These are phyloP conservation scores for Rubroshorea leprosula DNA, from an alignment of 345 rosid species.

Conservation along the genomic window DNA sequence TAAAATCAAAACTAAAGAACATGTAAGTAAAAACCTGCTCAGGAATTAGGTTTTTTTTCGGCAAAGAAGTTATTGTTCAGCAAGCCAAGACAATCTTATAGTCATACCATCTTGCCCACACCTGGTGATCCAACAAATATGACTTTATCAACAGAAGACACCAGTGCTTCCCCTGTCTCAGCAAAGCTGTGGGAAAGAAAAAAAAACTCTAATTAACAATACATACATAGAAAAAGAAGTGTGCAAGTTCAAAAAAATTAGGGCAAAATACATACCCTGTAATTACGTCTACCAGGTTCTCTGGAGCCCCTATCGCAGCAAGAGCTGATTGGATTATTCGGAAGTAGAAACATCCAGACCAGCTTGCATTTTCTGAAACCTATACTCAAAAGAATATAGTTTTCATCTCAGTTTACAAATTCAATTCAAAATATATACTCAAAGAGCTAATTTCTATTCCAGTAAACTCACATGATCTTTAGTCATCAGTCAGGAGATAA, in stretches of 20 bases:
- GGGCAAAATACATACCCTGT: conserved; percentile 57
- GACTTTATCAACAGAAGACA: conserved; percentile 85
- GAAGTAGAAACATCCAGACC: conserved; percentile 94
- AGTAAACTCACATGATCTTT: not conserved
- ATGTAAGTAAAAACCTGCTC: conserved; percentile 1
- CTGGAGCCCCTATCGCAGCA: conserved; percentile 96
- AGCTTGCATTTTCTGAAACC: conserved; percentile 94
- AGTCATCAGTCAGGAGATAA: too few relatives aligned
- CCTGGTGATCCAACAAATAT: conserved; percentile 97
- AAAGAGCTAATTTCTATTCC: not conserved
- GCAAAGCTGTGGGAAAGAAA: conserved; percentile 66
- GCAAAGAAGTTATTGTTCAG: too few relatives aligned
- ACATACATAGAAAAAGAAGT: conserved; percentile 6
- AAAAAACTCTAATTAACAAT: conserved; percentile 9
- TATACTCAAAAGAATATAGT: conserved; percentile 27
- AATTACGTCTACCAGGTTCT: conserved; percentile 84
- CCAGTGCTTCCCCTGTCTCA: conserved; percentile 96
- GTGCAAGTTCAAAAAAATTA: conserved; percentile 6
- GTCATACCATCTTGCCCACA: conserved; percentile 95
- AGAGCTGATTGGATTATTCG: conserved; percentile 93
- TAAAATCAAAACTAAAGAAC: not conserved
- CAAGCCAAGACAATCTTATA: conserved; percentile 13
- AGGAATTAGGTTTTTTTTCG: too few relatives aligned
- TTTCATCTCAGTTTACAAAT: conserved; percentile 16
- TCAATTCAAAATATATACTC: conserved; percentile 7